A percentile compares a stretch with the other conserved stretches of the same genome.
These are phyloP conservation scores for Colletotrichum trifolii DNA, from an alignment of 2,329 filamentous ascomycete species.

Conservation along the genomic window DNA sequence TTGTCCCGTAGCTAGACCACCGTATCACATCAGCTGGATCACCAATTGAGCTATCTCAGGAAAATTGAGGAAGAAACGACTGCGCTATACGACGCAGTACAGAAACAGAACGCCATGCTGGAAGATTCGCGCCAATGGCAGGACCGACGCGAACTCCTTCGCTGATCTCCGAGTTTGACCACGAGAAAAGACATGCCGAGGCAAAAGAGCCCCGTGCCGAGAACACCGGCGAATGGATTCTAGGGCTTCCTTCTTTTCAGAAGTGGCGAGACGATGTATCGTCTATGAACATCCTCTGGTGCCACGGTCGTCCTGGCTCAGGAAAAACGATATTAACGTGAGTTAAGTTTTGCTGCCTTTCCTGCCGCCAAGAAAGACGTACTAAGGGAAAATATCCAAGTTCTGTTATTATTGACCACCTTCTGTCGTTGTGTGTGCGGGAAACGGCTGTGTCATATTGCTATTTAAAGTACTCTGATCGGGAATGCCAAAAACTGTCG, in stretches of 20 bases:
- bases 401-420: background rate
- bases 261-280: background rate
- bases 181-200: background rate
- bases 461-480: background rate
- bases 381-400: background rate
- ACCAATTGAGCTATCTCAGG: background rate
- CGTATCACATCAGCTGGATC: background rate
- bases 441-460: background rate
- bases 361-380: background rate
- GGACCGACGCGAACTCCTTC: background rate
- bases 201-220: background rate
- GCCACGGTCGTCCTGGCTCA: background rate
- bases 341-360: background rate
- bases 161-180: background rate
- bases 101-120: background rate
- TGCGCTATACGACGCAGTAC: background rate
- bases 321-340: slow-evolving; percentile 1
- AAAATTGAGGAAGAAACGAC: background rate
- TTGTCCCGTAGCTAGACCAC: background rate
- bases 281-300: background rate
- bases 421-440: background rate
- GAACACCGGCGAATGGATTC: background rate
- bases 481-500: background rate
- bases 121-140: slow-evolving; percentile 55
- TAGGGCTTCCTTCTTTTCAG: background rate